Evolutionary conservation across 106 monocot genomes (phyloP), one percentile per base, ranked within the genome.

Genomic region (Acorus gramineus): DNA sequence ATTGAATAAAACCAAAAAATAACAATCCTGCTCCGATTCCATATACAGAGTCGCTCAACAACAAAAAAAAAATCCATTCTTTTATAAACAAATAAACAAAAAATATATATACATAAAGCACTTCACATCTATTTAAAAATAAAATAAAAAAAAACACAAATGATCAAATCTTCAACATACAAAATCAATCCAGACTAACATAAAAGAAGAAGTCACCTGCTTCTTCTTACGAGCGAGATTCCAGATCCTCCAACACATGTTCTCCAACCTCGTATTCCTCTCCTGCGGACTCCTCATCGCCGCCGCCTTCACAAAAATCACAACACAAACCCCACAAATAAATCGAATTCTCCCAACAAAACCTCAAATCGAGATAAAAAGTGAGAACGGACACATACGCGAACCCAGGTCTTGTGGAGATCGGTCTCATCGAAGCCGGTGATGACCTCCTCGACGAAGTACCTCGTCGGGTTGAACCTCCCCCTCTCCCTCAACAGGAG

Each of bases 161-260:
- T 12, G 6, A 52, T 9, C 4, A 51, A 13, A 65, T 10, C 7
- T 14, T 4, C 52, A 3, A 61, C 6, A 51, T n/a, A 46, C 4
- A 14, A 28, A 28, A 28, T 28, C 28, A 28, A 28, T 28, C 28
- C 28, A 28, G 28, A 14, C 62, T 13, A 53, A 3, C 42, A 55
- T 46, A 63, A 4, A 4, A 55, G 55, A 8, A 3, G 8, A 50
- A 43, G 45, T 10, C 11, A 96, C 96, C 87, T 96, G 90, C 68
- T 96, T 96, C 96, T 96, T 96, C 83, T 90, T 96, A 46, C 91
- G 73, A n/a, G 96, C 91, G 45, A 96, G 73, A 62, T 96, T 96
- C 96, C 96, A 96, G 52, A 91, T 96, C 76, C 96, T 76, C 96
- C 96, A 96, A 60, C 91, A 96, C 96, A 96, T 96, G 56, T 96